A percentile compares a stretch with the other conserved stretches of the same genome.
phyloP scores from a whole-genome alignment of 2,329 filamentous ascomycete genomes.

The Phyllosticta citrichinensis region DNA sequence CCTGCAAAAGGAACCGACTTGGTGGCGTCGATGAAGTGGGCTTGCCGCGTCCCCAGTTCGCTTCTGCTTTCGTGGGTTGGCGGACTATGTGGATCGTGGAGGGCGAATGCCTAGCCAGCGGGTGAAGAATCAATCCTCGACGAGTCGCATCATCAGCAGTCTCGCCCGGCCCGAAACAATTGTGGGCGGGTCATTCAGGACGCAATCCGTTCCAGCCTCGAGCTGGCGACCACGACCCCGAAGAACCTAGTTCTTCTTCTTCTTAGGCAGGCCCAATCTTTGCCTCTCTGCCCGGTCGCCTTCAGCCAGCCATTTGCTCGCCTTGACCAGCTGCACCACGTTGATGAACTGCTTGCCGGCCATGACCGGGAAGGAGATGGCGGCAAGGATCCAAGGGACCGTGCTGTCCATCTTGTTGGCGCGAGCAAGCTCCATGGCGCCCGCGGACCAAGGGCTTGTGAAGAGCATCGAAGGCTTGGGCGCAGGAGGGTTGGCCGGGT shows the following conservation, averaged over 20 bases:
- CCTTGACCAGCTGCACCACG: slow-evolving; percentile 85
- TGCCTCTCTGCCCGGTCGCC: slow-evolving; percentile 64
- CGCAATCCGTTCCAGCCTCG: neutral
- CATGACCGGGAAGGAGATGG: slow-evolving; percentile 79
- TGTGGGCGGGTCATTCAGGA: neutral
- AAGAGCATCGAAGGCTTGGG: slow-evolving; percentile 65
- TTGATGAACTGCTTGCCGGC: slow-evolving; percentile 88
- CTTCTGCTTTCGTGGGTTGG: neutral
- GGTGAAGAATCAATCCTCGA: neutral
- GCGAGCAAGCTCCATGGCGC: slow-evolving; percentile 77
- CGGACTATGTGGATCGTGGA: neutral
- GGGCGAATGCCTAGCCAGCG: neutral
- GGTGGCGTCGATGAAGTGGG: neutral
- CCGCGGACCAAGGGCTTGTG: slow-evolving; percentile 82
- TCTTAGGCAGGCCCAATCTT: slow-evolving; percentile 29
- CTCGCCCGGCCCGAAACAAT: neutral
- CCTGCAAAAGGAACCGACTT: neutral
- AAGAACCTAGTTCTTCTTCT: slow-evolving; percentile 18
- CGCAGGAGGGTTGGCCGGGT: slow-evolving; percentile 60
- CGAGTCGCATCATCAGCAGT: neutral
- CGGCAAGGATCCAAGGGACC: slow-evolving; percentile 69
- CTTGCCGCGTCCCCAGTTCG: neutral
- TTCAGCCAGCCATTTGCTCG: slow-evolving; percentile 83
- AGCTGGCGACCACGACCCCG: neutral
- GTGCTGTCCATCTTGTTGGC: slow-evolving; percentile 68